Conservation (phyloP, 495 filamentous ascomycete genomes). For the Aspergillus olivimuriae region DNA sequence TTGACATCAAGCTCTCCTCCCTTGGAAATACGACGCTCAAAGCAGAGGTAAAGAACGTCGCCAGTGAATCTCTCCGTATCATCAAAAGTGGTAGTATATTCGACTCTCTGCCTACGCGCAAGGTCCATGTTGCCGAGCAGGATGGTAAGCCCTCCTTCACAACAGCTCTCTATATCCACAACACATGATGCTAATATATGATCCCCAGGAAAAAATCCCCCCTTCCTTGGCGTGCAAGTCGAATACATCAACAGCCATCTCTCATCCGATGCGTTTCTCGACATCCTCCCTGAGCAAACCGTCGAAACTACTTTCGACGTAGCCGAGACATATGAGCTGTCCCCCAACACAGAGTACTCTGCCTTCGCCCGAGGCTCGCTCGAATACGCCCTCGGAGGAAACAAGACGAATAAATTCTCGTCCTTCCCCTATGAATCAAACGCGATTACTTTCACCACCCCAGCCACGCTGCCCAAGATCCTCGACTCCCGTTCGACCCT, state of each 20-base stretch:
- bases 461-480: not conserved
- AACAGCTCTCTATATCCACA: not conserved
- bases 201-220: conserved; percentile 2
- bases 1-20: conserved; percentile 9
- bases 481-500: conserved; percentile 9
- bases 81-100: conserved; percentile 12
- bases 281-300: conserved; percentile 12
- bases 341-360: conserved; percentile 5
- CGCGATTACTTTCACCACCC: conserved; percentile 7
- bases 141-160: conserved; percentile 1
- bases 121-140: conserved; percentile 8
- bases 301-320: conserved; percentile 12
- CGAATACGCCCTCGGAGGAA: conserved; percentile 6
- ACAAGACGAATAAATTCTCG: conserved; percentile 5
- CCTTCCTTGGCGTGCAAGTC: conserved; percentile 10
- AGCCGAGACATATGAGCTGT: conserved; percentile 8
- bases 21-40: conserved; percentile 14
- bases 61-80: conserved; percentile 6
- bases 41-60: conserved; percentile 11
- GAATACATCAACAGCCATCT: conserved; percentile 11
- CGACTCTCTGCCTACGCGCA: conserved; percentile 11
- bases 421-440: conserved; percentile 8
- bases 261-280: conserved; percentile 8
- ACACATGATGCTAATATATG: not conserved
- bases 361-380: conserved; percentile 8